phyloP scores from a whole-genome alignment of 1,139 yeast genomes.

The Scheffersomyces cryptocercus region DNA sequence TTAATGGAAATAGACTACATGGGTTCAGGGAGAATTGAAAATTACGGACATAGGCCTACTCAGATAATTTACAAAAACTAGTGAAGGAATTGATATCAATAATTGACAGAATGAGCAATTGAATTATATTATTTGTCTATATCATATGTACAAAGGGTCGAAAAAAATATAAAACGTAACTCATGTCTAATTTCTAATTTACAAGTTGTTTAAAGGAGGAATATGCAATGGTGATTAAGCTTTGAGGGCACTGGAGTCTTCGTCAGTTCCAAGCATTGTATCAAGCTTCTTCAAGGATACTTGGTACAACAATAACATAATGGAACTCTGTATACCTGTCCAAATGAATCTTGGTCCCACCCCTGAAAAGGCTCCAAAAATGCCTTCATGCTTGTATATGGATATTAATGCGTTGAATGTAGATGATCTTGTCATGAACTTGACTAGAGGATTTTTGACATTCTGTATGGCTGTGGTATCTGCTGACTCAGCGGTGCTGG shows the following conservation, averaged over 20 bases:
- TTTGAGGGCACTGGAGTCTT: neutral
- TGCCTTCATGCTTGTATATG: constrained; percentile 74
- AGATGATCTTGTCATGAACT: constrained; percentile 45
- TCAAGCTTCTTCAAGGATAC: constrained; percentile 47
- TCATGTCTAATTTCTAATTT: neutral
- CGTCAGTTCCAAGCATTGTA: constrained; percentile 7
- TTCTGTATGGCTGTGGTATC: neutral
- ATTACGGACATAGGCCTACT: no score
- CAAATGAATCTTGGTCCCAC: constrained; percentile 96
- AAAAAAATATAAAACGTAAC: neutral
- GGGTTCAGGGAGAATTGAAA: no score
- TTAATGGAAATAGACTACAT: no score
- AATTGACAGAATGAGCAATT: neutral
- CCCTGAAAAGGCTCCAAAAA: constrained; percentile 81
- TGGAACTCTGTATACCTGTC: constrained; percentile 95
- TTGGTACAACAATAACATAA: constrained; percentile 89
- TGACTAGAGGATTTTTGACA: neutral
- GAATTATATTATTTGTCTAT: neutral
- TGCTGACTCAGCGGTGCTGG: constrained; percentile 10
- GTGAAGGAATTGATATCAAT: constrained; percentile 1
- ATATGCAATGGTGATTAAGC: no score
- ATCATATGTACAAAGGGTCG: no score
- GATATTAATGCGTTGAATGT: constrained; percentile 63
- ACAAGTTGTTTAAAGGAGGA: no score
- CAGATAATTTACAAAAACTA: neutral